Evolutionary conservation across 2,329 filamentous ascomycete species (phyloP), one percentile per base, ranked within the genome.

Genomic region (Fusarium sp.): DNA sequence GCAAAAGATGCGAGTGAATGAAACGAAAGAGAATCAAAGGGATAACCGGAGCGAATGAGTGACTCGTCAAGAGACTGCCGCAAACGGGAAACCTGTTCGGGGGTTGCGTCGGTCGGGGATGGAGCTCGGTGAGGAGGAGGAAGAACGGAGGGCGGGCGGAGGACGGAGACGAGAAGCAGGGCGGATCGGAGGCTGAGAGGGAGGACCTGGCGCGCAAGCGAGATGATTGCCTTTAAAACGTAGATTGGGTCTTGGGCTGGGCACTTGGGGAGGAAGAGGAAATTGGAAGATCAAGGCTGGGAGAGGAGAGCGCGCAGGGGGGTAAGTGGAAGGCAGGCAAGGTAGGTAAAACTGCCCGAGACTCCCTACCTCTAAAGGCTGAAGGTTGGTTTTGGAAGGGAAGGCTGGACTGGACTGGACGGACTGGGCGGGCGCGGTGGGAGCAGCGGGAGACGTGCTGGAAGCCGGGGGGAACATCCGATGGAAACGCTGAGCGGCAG

Each of bases 221-320:
- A 87, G 80, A 87, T 87, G 85, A 86, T 84, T 84, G 82, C 82
- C 82, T 82, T 81, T 81, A 81, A 83, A 59, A 81, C 80, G 82
- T 82, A 82, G 75, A 74, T 82, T 83, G 79, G 81, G 79, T 69
- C 70, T 75, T 75, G 80, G 46, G 77, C 77, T 77, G 79, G 55
- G 75, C 71, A 78, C 78, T 77, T 27, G 31, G 59, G 61, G 77
- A 80, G 77, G 75, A 76, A 79, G 77, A 74, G 75, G 77, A 74
- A 72, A 78, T 75, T 76, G 77, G 72, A 72, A 66, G 59, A 74
- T 69, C 66, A 71, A 69, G 61, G 61, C 63, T 65, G 67, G 58
- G 46, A 51, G 44, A 57, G 49, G 46, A 51, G 44, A 57, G 49
- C 65, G 61, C 66, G 67, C 71, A 75, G 69, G 76, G 72, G 58